Conservation (phyloP, 208 protist genomes). For the Acanthamoeba lenticulata region DNA sequence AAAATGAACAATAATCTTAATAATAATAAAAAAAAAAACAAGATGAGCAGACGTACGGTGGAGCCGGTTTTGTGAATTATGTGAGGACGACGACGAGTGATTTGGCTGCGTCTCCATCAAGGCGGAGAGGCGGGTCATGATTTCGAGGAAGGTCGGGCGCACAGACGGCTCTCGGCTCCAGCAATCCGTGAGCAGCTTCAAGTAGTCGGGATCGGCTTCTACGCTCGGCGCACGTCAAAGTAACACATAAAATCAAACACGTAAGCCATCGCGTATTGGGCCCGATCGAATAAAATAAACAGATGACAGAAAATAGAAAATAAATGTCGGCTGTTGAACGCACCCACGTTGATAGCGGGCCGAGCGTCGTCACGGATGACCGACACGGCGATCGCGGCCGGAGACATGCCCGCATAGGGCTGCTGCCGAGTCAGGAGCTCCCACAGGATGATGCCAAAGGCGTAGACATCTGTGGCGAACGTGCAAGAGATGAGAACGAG, state of each 20-base stretch:
- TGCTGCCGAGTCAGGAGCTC: not conserved
- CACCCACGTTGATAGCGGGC: not conserved
- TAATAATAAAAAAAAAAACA: not conserved
- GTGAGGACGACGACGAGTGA: not conserved
- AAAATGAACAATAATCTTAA: not conserved
- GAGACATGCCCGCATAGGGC: not conserved
- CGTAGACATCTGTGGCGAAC: no score
- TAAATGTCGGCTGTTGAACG: not conserved
- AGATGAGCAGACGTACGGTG: not conserved
- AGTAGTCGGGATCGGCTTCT: not conserved
- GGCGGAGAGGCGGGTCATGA: constrained; percentile 20
- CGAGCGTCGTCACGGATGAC: not conserved
- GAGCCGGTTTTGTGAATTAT: no score
- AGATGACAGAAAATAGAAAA: not conserved
- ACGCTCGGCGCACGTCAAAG: no score
- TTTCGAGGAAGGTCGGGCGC: constrained; percentile 57
- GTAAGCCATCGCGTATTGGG: no score
- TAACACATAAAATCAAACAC: no score
- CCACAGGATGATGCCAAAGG: constrained; percentile 63
- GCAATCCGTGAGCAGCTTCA: not conserved
- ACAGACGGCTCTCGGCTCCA: constrained; percentile 13
- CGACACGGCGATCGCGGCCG: constrained; percentile 23
- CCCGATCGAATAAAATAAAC: no score
- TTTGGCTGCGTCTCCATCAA: not conserved
- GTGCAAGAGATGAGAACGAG: no score